phyloP scores from a whole-genome alignment of 2,329 filamentous ascomycete genomes.

The Talaromyces sp. region DNA sequence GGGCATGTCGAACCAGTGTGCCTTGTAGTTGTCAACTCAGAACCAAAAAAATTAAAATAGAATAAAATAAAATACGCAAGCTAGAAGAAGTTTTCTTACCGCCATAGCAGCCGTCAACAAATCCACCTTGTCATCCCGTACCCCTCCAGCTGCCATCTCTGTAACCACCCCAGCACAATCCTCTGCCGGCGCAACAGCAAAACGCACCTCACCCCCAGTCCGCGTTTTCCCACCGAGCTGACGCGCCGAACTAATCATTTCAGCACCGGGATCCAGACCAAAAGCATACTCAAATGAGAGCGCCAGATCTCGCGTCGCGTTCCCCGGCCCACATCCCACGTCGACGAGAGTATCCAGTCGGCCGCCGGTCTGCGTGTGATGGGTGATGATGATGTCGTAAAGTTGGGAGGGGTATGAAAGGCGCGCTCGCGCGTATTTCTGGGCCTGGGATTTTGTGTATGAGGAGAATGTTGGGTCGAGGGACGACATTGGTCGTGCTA shows the following conservation, averaged over 20 bases:
- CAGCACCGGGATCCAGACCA: conserved; percentile 48
- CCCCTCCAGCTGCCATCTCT: conserved; percentile 12
- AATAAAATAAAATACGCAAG: neutral
- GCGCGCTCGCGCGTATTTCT: conserved; percentile 37
- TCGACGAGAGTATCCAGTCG: conserved; percentile 43
- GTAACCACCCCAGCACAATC: conserved; percentile 18
- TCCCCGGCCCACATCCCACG: conserved; percentile 55
- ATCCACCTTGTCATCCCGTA: conserved; percentile 32
- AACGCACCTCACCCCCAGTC: conserved; percentile 31
- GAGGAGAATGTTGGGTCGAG: conserved; percentile 18
- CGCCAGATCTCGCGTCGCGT: conserved; percentile 42
- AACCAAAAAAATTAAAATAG: neutral
- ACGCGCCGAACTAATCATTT: conserved; percentile 49
- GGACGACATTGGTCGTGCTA: neutral
- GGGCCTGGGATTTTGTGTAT: conserved; percentile 19
- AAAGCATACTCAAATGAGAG: conserved; percentile 42
- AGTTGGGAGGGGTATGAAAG: conserved; percentile 45
- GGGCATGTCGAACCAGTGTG: conserved; percentile 55
- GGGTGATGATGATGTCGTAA: conserved; percentile 43
- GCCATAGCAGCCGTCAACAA: conserved; percentile 46
- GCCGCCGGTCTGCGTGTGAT: conserved; percentile 45
- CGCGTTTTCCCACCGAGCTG: conserved; percentile 24
- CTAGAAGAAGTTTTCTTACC: conserved; percentile 3
- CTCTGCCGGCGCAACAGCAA: conserved; percentile 42
- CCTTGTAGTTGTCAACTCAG: conserved; percentile 14